phyloP scores from a whole-genome alignment of 192 early-diverging fungal species.

The Blastocladiella britannica region DNA sequence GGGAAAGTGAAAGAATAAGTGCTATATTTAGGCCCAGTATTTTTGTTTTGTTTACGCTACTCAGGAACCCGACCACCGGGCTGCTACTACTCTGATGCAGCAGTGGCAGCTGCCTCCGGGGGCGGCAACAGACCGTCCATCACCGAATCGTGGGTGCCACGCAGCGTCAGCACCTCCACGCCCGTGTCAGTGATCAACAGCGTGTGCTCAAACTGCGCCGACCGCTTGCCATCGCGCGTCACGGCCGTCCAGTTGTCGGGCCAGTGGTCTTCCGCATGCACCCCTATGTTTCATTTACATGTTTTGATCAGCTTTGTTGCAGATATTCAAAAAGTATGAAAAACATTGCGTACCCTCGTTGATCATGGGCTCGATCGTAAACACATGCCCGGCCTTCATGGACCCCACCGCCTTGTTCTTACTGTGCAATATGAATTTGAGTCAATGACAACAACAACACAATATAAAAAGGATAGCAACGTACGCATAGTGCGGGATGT shows the following conservation, averaged over 20 bases:
- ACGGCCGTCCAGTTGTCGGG: constrained; percentile 71
- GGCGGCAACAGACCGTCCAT: not conserved
- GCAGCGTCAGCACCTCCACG: constrained; percentile 47
- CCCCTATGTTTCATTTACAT: constrained; percentile 43
- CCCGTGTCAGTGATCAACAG: constrained; percentile 81
- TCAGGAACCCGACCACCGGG: too few relatives aligned
- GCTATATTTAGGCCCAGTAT: too few relatives aligned
- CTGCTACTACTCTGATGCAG: too few relatives aligned
- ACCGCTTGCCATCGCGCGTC: constrained; percentile 79
- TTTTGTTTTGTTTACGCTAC: too few relatives aligned
- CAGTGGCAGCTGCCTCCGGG: too few relatives aligned
- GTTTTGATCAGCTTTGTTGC: too few relatives aligned
- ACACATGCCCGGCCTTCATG: constrained; percentile 85
- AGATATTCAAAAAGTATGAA: too few relatives aligned
- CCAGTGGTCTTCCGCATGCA: constrained; percentile 8
- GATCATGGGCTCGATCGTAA: constrained; percentile 99
- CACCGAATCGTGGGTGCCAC: not conserved
- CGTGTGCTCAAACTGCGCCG: constrained; percentile 94
- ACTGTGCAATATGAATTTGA: too few relatives aligned
- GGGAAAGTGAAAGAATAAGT: too few relatives aligned
- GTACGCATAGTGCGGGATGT: constrained; percentile 78
- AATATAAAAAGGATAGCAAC: constrained; percentile 5
- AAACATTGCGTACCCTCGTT: constrained; percentile 51
- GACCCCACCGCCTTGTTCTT: constrained; percentile 87
- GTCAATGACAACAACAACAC: too few relatives aligned